phyloP scores from a whole-genome alignment of 768 basidiomycete genomes.

The Lactarius psammicola region DNA sequence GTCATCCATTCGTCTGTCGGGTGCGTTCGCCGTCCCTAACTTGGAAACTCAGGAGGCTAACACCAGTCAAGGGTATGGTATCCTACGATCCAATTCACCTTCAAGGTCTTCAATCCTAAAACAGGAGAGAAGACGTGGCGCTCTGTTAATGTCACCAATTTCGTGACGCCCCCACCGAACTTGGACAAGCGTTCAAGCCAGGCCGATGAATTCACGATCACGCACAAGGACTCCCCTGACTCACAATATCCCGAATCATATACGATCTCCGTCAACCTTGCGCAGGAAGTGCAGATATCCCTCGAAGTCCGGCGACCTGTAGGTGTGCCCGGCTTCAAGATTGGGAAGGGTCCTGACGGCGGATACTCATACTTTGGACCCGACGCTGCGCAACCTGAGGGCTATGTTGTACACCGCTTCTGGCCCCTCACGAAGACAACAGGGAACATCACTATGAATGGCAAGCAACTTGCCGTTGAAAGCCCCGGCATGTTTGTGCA shows the following conservation, averaged over 20 bases:
- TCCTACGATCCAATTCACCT: constrained; percentile 91
- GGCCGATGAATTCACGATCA: constrained; percentile 80
- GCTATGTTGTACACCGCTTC: constrained; percentile 88
- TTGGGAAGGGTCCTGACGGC: constrained; percentile 84
- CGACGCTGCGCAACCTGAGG: constrained; percentile 66
- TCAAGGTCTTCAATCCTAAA: constrained; percentile 80
- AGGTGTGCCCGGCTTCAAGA: constrained; percentile 81
- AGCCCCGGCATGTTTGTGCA: constrained; percentile 87
- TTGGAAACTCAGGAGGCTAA: constrained; percentile 19
- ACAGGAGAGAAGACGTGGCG: constrained; percentile 79
- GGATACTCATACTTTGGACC: constrained; percentile 87
- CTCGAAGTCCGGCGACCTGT: constrained; percentile 70
- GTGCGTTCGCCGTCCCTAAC: constrained; percentile 46
- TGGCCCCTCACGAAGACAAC: constrained; percentile 68
- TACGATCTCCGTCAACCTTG: constrained; percentile 73
- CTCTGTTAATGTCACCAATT: constrained; percentile 81
- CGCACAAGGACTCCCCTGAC: constrained; percentile 55
- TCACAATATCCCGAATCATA: constrained; percentile 73
- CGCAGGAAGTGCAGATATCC: constrained; percentile 75
- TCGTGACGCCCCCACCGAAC: constrained; percentile 68
- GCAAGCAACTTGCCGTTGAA: constrained; percentile 52
- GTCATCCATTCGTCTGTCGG: constrained; percentile 87
- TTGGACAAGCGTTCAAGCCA: constrained; percentile 86
- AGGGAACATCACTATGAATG: constrained; percentile 68
- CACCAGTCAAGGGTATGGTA: constrained; percentile 71